These are phyloP conservation scores for Davidsoniella eucalypti DNA, from an alignment of 2,329 filamentous ascomycete species.

Conservation along the genomic window DNA sequence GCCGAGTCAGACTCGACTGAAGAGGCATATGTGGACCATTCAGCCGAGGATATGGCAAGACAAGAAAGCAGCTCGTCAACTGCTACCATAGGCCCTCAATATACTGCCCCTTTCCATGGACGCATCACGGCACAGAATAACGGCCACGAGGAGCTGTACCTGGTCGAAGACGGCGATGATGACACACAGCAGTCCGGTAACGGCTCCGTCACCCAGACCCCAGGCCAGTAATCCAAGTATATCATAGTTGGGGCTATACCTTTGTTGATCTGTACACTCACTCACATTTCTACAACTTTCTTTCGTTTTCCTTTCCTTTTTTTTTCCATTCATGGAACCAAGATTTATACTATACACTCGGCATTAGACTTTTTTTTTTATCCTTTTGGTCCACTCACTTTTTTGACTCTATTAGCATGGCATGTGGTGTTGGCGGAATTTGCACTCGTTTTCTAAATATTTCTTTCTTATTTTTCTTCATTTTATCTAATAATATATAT, in stretches of 20 bases:
- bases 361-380: neutral
- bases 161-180: slow-evolving; percentile 9
- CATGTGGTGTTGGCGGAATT: neutral
- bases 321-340: neutral
- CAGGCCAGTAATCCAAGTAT: too few relatives aligned
- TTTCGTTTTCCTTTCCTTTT: neutral
- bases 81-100: neutral
- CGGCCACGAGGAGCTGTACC: slow-evolving; percentile 11
- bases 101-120: neutral
- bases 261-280: neutral
- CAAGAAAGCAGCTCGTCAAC: slow-evolving; percentile 1
- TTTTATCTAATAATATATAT: neutral
- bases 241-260: too few relatives aligned
- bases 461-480: neutral
- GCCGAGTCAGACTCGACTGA: too few relatives aligned
- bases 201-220: too few relatives aligned
- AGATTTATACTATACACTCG: neutral
- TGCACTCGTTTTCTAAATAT: too few relatives aligned
- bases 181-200: neutral
- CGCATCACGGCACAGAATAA: slow-evolving; percentile 9
- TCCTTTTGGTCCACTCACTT: neutral
- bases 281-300: neutral
- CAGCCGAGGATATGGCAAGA: neutral
- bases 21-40: neutral
- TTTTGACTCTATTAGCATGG: neutral